Evolutionary conservation across 2,329 filamentous ascomycete genomes (phyloP).

Genomic region (Aciculosporium take): DNA sequence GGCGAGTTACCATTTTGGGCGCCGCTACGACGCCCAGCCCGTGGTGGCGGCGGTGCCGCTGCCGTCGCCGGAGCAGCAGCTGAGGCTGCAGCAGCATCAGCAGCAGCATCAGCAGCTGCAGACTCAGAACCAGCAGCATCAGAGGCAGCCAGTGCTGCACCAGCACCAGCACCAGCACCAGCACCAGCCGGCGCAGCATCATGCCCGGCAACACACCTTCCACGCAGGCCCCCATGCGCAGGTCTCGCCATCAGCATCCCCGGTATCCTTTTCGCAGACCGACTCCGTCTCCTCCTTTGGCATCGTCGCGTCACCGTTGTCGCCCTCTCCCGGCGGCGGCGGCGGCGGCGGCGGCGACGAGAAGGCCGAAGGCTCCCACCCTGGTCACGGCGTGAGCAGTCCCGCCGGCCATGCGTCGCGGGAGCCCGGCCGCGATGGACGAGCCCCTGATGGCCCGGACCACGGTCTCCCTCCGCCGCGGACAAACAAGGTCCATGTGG

Average conservation of each 20-base stretch:
- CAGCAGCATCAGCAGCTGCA: background rate
- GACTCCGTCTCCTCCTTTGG: constrained; percentile 4
- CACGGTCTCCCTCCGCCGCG: background rate
- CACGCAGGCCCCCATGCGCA: constrained; percentile 5
- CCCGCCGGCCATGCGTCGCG: background rate
- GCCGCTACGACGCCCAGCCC: constrained; percentile 1
- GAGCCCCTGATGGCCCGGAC: background rate
- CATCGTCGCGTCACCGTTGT: constrained; percentile 1
- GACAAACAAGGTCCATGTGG: background rate
- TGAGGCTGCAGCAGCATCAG: constrained; percentile 6
- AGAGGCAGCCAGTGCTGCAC: constrained; percentile 6
- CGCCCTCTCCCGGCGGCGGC: background rate
- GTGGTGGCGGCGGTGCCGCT: no score
- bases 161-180: background rate
- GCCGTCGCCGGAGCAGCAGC: background rate
- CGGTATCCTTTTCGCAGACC: background rate
- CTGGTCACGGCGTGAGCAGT: background rate
- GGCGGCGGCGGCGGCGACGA: no score
- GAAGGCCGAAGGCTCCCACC: background rate
- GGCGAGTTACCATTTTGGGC: constrained; percentile 15
- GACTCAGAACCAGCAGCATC: background rate
- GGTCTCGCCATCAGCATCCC: constrained; percentile 4
- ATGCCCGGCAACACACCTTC: constrained; percentile 1
- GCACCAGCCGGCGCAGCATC: no score
- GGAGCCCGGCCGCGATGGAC: background rate